Percentiles rank a stretch among this genome's conserved stretches.
Evolutionary conservation across 306 rosid genomes (phyloP).

Genomic region (Alnus rubra): DNA sequence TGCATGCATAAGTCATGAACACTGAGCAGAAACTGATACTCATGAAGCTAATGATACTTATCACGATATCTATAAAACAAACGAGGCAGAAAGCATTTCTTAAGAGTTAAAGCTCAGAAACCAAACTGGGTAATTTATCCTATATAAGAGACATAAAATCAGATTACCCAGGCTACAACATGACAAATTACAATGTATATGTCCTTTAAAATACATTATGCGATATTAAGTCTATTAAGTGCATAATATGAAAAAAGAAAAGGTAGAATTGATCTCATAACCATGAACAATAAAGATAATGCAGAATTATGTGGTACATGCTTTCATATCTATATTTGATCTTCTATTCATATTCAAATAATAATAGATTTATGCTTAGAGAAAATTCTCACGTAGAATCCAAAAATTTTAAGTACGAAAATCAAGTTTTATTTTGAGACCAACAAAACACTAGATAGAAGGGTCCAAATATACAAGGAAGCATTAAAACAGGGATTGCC

Average conservation of each 20-base stretch:
- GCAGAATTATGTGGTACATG: too few relatives aligned
- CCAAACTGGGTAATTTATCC: not conserved
- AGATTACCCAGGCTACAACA: not conserved
- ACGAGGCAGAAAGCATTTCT: not conserved
- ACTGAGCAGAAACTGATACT: not conserved
- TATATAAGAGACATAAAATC: not conserved
- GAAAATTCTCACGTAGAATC: not conserved
- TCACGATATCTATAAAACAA: not conserved
- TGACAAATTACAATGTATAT: not conserved
- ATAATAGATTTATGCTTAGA: not conserved
- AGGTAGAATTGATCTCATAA: too few relatives aligned
- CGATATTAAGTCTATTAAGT: not conserved
- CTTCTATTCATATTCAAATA: not conserved
- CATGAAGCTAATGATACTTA: not conserved
- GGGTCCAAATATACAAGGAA: too few relatives aligned
- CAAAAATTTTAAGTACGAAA: not conserved
- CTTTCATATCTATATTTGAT: not conserved
- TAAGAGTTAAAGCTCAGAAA: not conserved
- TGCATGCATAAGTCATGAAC: not conserved
- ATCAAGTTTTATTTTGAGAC: not conserved
- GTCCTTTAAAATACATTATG: not conserved
- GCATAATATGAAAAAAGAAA: too few relatives aligned
- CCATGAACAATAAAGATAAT: too few relatives aligned
- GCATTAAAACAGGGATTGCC: too few relatives aligned
- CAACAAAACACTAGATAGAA: not conserved